Conservation (phyloP, 1,139 yeast genomes). For the Yamadazyma aaseri region DNA sequence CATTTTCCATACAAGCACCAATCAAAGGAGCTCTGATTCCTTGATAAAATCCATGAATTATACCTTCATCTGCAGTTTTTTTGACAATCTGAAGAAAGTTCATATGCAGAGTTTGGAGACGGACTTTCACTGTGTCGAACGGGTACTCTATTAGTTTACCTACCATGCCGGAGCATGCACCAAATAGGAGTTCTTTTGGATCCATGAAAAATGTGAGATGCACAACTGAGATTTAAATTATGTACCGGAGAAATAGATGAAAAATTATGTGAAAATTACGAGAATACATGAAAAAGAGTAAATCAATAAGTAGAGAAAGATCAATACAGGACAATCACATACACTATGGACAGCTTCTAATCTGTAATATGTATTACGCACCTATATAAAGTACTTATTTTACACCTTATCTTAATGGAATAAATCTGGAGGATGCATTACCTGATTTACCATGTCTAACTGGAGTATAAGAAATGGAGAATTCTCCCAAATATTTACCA, state of each 20-base stretch:
- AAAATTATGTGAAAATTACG: too few species aligned
- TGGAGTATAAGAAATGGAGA: slow-evolving; percentile 99
- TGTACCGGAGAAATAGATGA: too few species aligned
- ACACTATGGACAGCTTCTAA: too few species aligned
- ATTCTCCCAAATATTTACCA: slow-evolving; percentile 99
- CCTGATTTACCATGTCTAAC: slow-evolving; percentile 99
- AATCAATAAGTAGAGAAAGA: too few species aligned
- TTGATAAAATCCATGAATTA: slow-evolving; percentile 47
- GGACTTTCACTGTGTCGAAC: slow-evolving; percentile 87
- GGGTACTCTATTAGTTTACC: slow-evolving; percentile 91
- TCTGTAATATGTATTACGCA: too few species aligned
- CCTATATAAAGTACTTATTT: too few species aligned
- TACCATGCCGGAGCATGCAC: slow-evolving; percentile 69
- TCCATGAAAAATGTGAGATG: too few species aligned
- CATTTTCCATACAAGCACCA: slow-evolving; percentile 88
- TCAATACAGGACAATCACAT: too few species aligned
- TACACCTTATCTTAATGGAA: slow-evolving; percentile 51
- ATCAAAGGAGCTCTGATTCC: slow-evolving; percentile 79
- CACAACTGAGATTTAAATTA: too few species aligned
- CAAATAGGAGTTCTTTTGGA: slow-evolving; percentile 42
- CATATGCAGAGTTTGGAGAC: slow-evolving; percentile 58
- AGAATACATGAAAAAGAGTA: too few species aligned
- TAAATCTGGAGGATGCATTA: slow-evolving; percentile 85
- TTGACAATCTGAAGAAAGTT: slow-evolving; percentile 63
- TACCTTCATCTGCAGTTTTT: slow-evolving; percentile 66